A percentile compares a stretch with the other conserved stretches of the same genome.
These are phyloP conservation scores for Termitomyces sp. DNA, from an alignment of 768 basidiomycete species.

Conservation along the genomic window DNA sequence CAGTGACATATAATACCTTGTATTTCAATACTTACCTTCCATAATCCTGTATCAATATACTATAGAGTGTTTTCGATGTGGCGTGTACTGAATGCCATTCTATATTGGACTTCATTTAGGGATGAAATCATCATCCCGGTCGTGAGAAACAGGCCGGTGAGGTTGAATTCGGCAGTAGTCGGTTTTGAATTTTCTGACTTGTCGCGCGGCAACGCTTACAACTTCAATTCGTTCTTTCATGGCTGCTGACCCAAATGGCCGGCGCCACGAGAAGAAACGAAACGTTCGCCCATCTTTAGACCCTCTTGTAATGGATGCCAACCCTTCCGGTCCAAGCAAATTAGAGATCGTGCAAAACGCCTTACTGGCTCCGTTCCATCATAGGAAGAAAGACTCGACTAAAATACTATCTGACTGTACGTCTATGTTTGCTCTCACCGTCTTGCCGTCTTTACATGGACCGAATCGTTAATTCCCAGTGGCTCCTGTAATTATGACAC, in stretches of 20 bases:
- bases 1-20: conserved; percentile 20
- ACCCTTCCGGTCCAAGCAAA: conserved; percentile 42
- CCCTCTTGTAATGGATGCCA: conserved; percentile 32
- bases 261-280: conserved; percentile 33
- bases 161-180: conserved; percentile 23
- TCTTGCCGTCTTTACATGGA: conserved; percentile 3
- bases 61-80: not conserved
- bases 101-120: not conserved
- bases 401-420: conserved; percentile 75
- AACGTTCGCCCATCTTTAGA: conserved; percentile 40
- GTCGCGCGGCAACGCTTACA: conserved; percentile 2
- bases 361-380: conserved; percentile 68
- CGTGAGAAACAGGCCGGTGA: conserved; percentile 20
- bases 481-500: conserved; percentile 89
- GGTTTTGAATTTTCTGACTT: conserved; percentile 15
- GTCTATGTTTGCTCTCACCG: conserved; percentile 23
- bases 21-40: conserved; percentile 14
- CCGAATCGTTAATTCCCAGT: conserved; percentile 40
- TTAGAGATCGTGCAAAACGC: conserved; percentile 68
- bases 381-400: conserved; percentile 67
- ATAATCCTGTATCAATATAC: conserved; percentile 18
- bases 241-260: conserved; percentile 36
- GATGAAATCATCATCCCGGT: conserved; percentile 2
- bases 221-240: conserved; percentile 24
- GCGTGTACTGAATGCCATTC: not conserved